Conservation (phyloP, 2,329 filamentous ascomycete species). For the Chaetomiaceae sp. region DNA sequence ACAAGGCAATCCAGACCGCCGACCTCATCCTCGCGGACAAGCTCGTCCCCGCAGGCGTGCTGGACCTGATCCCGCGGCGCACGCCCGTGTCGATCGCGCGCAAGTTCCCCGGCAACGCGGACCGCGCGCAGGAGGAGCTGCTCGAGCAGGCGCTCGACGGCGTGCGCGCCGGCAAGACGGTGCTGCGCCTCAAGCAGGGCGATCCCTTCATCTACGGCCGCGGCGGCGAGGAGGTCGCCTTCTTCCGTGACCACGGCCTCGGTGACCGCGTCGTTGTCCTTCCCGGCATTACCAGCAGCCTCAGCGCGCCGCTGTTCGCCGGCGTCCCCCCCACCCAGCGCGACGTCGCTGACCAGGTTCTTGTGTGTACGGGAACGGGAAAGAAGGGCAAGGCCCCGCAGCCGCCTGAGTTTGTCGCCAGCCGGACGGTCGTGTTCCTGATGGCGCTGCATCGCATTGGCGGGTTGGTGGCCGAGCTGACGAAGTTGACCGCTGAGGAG, state of each 20-base stretch:
- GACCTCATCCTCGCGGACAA: slow-evolving; percentile 83
- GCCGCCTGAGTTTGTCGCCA: slow-evolving; percentile 73
- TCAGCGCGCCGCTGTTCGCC: slow-evolving; percentile 84
- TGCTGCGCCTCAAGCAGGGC: slow-evolving; percentile 89
- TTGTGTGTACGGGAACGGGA: slow-evolving; percentile 95
- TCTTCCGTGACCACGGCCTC: slow-evolving; percentile 70
- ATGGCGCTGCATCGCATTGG: slow-evolving; percentile 88
- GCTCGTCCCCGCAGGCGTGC: slow-evolving; percentile 75
- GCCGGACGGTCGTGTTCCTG: slow-evolving; percentile 83
- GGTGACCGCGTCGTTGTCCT: slow-evolving; percentile 63
- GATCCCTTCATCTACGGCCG: slow-evolving; percentile 96
- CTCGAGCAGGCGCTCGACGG: slow-evolving; percentile 71
- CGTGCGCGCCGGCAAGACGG: slow-evolving; percentile 61
- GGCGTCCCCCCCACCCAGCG: slow-evolving; percentile 84
- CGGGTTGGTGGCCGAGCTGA: slow-evolving; percentile 69
- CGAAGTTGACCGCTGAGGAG: slow-evolving; percentile 36
- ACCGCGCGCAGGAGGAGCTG: slow-evolving; percentile 86
- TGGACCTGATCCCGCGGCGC: slow-evolving; percentile 84
- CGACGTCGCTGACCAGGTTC: slow-evolving; percentile 82
- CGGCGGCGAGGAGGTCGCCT: slow-evolving; percentile 86
- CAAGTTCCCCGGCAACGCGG: slow-evolving; percentile 97
- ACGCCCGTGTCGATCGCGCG: slow-evolving; percentile 88
- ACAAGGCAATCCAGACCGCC: slow-evolving; percentile 68
- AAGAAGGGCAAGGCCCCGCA: slow-evolving; percentile 77
- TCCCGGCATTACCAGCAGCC: slow-evolving; percentile 83